Percentiles rank a stretch among this genome's conserved stretches.
phyloP scores from a whole-genome alignment of 208 protist species.

The Leishmania arabica region DNA sequence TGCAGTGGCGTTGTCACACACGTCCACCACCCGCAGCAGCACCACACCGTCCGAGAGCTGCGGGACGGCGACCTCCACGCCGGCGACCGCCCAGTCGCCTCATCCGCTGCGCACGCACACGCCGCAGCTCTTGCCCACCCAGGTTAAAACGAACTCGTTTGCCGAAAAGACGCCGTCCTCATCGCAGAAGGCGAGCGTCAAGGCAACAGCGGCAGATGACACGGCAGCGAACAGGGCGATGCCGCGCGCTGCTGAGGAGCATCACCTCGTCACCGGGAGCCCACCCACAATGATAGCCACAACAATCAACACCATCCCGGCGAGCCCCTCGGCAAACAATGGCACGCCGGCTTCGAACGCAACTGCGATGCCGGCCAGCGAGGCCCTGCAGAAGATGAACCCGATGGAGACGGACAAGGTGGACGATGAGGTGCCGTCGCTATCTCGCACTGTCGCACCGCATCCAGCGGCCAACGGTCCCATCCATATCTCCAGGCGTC shows the following conservation, averaged over 20 bases:
- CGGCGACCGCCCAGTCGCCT: background rate
- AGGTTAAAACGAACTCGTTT: background rate
- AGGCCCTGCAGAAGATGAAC: background rate
- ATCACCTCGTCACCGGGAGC: conserved; percentile 12
- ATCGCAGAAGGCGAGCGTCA: background rate
- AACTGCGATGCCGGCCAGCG: background rate
- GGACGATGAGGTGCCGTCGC: conserved; percentile 7
- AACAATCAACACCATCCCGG: background rate
- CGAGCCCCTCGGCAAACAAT: background rate
- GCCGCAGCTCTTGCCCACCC: conserved; percentile 13
- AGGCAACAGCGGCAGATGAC: conserved; percentile 1
- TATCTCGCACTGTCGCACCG: background rate
- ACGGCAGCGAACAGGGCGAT: background rate
- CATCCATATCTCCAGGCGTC: conserved; percentile 7
- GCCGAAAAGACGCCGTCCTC: background rate
- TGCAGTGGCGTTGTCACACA: background rate
- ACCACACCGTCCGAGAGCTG: conserved; percentile 12
- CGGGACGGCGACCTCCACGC: background rate
- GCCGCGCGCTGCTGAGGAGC: conserved; percentile 15
- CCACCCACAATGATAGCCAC: background rate
- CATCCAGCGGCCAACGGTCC: background rate
- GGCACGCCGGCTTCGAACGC: background rate
- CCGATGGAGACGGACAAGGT: conserved; percentile 1
- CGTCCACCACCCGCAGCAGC: conserved; percentile 14
- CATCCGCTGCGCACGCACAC: conserved; percentile 18